phyloP scores from a whole-genome alignment of 176 grass and related monocot genomes.

The Phragmites australis region DNA sequence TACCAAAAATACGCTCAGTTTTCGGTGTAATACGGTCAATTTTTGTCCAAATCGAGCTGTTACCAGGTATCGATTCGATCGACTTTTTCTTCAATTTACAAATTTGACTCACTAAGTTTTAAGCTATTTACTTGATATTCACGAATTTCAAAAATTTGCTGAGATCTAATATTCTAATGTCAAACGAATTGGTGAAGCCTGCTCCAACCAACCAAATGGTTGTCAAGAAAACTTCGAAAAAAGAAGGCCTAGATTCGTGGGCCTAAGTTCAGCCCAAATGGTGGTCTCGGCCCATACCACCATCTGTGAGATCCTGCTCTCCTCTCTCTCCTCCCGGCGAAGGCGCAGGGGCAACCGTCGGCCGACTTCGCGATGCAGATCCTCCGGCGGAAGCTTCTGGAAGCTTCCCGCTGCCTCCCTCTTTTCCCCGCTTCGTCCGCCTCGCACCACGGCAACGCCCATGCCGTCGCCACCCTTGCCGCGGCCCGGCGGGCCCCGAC shows the following conservation, averaged over 20 bases:
- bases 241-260: neutral
- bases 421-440: neutral
- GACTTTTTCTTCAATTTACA: too few species aligned
- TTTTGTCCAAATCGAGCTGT: too few species aligned
- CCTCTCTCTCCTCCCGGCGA: neutral
- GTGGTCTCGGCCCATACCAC: neutral
- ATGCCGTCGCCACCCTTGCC: constrained; percentile 39
- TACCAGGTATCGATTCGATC: too few species aligned
- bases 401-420: constrained; percentile 42
- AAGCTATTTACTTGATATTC: too few species aligned
- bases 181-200: too few species aligned
- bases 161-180: too few species aligned
- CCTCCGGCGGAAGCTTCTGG: constrained; percentile 40
- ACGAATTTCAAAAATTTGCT: too few species aligned
- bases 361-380: constrained; percentile 54
- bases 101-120: too few species aligned
- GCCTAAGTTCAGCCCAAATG: neutral
- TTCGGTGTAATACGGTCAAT: too few species aligned
- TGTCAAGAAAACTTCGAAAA: too few species aligned
- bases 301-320: neutral
- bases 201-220: too few species aligned
- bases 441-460: neutral
- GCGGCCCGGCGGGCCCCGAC: constrained; percentile 11
- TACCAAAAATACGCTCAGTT: too few species aligned
- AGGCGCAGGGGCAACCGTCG: neutral